Base-by-base conservation (phyloP, 1,284 basidiomycete genomes). In the Rugosomyces carneus region DNA sequence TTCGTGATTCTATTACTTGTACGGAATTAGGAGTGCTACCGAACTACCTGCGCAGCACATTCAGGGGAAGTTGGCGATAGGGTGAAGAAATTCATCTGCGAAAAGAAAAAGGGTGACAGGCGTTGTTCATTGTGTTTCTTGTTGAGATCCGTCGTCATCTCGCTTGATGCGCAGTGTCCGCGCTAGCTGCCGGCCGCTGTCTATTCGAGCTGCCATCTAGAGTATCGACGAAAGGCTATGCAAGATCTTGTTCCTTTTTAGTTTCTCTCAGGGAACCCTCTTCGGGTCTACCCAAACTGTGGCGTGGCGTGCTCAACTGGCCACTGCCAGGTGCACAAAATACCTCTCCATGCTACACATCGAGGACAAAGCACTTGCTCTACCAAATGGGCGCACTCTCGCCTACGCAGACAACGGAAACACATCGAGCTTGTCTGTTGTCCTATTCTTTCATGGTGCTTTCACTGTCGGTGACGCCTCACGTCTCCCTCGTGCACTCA, bases 371-470 rank as follows among this genome's bases (percentile, higher is more conserved):
- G 59, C 58, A 9, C 65, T 80, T 7, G 44, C 57, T 9, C 58
- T 81, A 5, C 50, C 65, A 2, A 67, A 66, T 43, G 74, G 71
- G 10, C 69, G 77, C 31, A 70, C 62, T 1, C 61, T 81, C 8
- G 78, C 75, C 1, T 81, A 79, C 47, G 67, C 67, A 21, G 70
- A 74, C 15, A 62, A 57, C 7, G 78, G 79, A 2, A 68, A 75
- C 46, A 57, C 66, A 1, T 65, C 67, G 18, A 76, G 74, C 59
- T 60, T 62, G 7, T 65, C 64, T n/a, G 55, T 79, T 24, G 58
- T 78, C 37, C 65, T 81, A 40, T 76, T 71, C 61, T 68, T 78
- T 49, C 76, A 78, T 52, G 75, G 76, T 8, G 62, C 65, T 6
- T 78, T 81, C 53, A 60, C 65, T 37, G 55, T 80, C 15, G 78